Conservation (phyloP, 2,329 filamentous ascomycete genomes). For the Pezicula carpinea region DNA sequence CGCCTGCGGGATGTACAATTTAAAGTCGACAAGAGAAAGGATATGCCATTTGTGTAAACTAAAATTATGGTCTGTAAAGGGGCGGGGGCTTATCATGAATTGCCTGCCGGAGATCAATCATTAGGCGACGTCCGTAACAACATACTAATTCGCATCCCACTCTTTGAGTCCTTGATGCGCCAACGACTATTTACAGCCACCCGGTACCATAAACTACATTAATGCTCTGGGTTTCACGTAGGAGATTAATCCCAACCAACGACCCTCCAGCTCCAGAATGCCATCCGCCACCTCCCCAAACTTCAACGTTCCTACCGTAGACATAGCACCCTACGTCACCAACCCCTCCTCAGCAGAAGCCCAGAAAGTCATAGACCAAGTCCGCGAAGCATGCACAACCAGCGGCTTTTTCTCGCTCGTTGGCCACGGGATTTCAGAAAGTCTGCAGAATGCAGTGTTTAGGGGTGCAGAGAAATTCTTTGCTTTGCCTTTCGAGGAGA, state of each 20-base stretch:
- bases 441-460: constrained; percentile 35
- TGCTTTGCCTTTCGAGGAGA: constrained; percentile 38
- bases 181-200: not conserved
- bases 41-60: too few relatives aligned
- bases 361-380: constrained; percentile 26
- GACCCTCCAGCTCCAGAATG: not conserved
- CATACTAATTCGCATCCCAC: not conserved
- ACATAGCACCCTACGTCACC: constrained; percentile 2
- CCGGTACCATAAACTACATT: not conserved
- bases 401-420: constrained; percentile 48
- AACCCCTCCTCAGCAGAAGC: constrained; percentile 5
- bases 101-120: not conserved
- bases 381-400: constrained; percentile 37
- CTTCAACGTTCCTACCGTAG: not conserved
- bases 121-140: not conserved
- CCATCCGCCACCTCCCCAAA: not conserved
- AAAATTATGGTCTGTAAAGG: too few relatives aligned
- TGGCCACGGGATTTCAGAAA: constrained; percentile 37
- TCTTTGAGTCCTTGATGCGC: not conserved
- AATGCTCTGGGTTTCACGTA: not conserved
- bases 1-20: too few relatives aligned
- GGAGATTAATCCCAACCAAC: not conserved
- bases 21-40: too few relatives aligned
- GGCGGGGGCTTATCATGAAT: constrained; percentile 19
- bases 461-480: constrained; percentile 39